These are phyloP conservation scores for Orbilia ellipsospora DNA, from an alignment of 2,329 filamentous ascomycete genomes.

Conservation along the genomic window DNA sequence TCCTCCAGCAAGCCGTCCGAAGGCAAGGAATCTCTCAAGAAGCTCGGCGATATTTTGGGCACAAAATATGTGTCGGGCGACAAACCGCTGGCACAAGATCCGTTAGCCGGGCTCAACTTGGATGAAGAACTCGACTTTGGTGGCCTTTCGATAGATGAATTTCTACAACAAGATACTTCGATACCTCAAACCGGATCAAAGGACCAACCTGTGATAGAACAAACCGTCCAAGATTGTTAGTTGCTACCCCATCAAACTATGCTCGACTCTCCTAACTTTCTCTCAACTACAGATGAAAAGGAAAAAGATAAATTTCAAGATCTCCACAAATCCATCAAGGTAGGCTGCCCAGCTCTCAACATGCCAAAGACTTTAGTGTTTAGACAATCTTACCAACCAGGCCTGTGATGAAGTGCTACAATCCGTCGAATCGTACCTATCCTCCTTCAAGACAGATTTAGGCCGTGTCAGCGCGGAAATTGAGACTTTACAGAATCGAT, in stretches of 20 bases:
- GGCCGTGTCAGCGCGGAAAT: slow-evolving; percentile 94
- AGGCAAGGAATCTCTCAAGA: slow-evolving; percentile 48
- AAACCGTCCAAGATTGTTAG: slow-evolving; percentile 79
- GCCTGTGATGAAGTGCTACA: slow-evolving; percentile 93
- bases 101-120: slow-evolving; percentile 61
- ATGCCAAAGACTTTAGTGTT: slow-evolving; percentile 44
- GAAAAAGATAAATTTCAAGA: slow-evolving; percentile 89
- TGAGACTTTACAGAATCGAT: slow-evolving; percentile 88
- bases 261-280: slow-evolving; percentile 50
- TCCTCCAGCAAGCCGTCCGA: slow-evolving; percentile 40
- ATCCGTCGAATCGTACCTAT: slow-evolving; percentile 91
- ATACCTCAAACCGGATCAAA: slow-evolving; percentile 17
- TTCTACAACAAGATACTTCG: slow-evolving; percentile 63
- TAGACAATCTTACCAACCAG: slow-evolving; percentile 59
- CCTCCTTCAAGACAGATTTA: slow-evolving; percentile 91
- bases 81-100: slow-evolving; percentile 14
- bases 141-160: slow-evolving; percentile 78
- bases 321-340: slow-evolving; percentile 83
- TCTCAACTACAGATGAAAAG: slow-evolving; percentile 71
- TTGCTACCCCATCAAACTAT: slow-evolving; percentile 56
- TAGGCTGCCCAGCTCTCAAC: slow-evolving; percentile 57
- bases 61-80: slow-evolving; percentile 29
- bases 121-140: slow-evolving; percentile 80
- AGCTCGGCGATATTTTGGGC: slow-evolving; percentile 37
- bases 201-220: slow-evolving; percentile 63